Conservation (phyloP, 345 rosid genomes). For the Clarkia xantiana region DNA sequence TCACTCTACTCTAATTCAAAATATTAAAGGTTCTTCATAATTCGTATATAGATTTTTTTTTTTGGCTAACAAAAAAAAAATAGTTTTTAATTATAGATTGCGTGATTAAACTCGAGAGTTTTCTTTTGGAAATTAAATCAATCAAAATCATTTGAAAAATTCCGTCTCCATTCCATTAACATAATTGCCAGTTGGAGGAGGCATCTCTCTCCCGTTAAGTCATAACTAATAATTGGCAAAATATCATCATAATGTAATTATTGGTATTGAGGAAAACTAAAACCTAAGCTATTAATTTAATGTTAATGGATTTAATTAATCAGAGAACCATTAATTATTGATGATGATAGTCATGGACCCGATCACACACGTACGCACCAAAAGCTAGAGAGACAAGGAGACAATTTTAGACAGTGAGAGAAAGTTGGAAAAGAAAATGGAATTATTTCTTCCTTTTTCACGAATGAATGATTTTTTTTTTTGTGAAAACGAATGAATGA, state of each 20-base stretch:
- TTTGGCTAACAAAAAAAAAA: no score
- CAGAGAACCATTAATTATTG: constrained; percentile 28
- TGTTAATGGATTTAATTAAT: not conserved
- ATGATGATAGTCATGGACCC: constrained; percentile 56
- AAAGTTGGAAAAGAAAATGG: not conserved
- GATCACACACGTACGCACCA: constrained; percentile 55
- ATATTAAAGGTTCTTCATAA: no score
- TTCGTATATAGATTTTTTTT: no score
- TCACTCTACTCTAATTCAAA: no score
- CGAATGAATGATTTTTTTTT: no score
- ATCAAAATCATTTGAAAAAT: not conserved
- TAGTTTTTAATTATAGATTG: no score
- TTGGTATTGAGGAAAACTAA: constrained; percentile 11
- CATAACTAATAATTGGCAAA: constrained; percentile 1
- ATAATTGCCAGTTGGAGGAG: no score
- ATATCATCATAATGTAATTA: constrained; percentile 1
- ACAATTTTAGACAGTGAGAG: constrained; percentile 10
- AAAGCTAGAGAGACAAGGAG: constrained; percentile 56
- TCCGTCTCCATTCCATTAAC: no score
- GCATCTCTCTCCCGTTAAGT: not conserved
- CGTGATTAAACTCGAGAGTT: no score
- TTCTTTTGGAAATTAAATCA: constrained; percentile 1
- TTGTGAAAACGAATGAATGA: no score
- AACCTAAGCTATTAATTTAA: constrained; percentile 10
- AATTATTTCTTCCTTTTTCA: no score